Base-by-base conservation (phyloP, 192 early-diverging fungal genomes). In the Coemansia nantahalensis region DNA sequence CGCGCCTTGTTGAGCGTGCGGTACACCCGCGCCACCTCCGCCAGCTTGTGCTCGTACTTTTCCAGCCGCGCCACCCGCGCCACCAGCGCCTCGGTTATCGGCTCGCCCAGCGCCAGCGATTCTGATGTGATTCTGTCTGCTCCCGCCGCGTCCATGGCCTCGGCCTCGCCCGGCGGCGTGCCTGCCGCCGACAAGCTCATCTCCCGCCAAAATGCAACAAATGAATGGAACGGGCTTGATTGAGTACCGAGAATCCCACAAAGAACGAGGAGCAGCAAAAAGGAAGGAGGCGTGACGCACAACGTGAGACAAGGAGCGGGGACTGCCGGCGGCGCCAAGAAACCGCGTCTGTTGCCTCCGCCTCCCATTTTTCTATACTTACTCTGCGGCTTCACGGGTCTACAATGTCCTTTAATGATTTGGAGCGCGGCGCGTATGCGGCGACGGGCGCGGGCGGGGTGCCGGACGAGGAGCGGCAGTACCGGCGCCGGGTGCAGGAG, bases 361-460 rank as follows among this genome's bases (percentile, higher is more conserved):
- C n/a, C n/a, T n/a, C n/a, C n/a, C n/a, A n/a, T n/a, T n/a, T n/a
- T n/a, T n/a, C n/a, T n/a, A n/a, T n/a, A n/a, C n/a, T n/a, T n/a
- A n/a, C n/a, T n/a, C n/a, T n/a, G n/a, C n/a, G n/a, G n/a, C n/a
- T n/a, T n/a, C n/a, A n/a, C n/a, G n/a, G n/a, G n/a, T n/a, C 10
- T 8, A 9, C 9, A 66, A 85, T 86, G 84, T 86, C 84, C 2
- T 86, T 86, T 46, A 82, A 80, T 48, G 84, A 86, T 45, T 64
- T 86, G 39, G 84, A 86, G 44, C 75, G 80, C 19, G 72, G 72
- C 18, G 55, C 54, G 2, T 63, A 73, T 52, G 77, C 41, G 14
- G 17, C 6, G 3, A 10, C 6, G 3, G 26, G 28, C 8, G 34
- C 4, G 34, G 35, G 21, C 2, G 40, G 39, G 5, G 18, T 16